Evolutionary conservation across 192 early-diverging fungal genomes (phyloP).

Genomic region (Phycomyces nitens): DNA sequence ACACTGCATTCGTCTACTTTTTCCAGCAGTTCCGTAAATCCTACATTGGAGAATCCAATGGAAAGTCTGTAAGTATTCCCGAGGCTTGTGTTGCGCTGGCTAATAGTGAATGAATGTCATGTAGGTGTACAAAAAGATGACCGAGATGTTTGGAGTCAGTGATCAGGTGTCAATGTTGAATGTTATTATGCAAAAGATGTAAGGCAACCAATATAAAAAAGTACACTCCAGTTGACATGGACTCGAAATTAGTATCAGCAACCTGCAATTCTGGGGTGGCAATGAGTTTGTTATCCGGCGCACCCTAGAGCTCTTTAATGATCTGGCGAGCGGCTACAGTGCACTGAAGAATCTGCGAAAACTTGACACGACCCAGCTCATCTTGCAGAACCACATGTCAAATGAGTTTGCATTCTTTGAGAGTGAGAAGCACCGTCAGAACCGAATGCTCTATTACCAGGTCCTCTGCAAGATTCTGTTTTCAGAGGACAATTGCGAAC

Average conservation of each 20-base stretch:
- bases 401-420: conserved; percentile 71
- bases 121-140: conserved; percentile 67
- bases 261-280: conserved; percentile 59
- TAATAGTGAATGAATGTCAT: no score
- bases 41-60: conserved; percentile 73
- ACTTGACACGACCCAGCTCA: conserved; percentile 61
- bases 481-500: conserved; percentile 54
- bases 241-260: conserved; percentile 48
- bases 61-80: conserved; percentile 35
- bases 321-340: conserved; percentile 73
- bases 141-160: conserved; percentile 63
- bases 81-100: no score
- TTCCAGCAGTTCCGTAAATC: conserved; percentile 74
- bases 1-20: conserved; percentile 78
- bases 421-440: conserved; percentile 52
- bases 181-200: conserved; percentile 66
- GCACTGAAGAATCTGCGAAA: conserved; percentile 74
- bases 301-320: conserved; percentile 72
- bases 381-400: conserved; percentile 72
- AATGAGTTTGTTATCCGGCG: conserved; percentile 54
- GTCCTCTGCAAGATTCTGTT: conserved; percentile 77
- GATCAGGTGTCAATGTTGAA: conserved; percentile 59
- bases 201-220: conserved; percentile 9
- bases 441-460: conserved; percentile 71
- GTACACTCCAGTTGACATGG: background rate